phyloP scores from a whole-genome alignment of 2,329 filamentous ascomycete genomes.

The Fusarium xylarioides region DNA sequence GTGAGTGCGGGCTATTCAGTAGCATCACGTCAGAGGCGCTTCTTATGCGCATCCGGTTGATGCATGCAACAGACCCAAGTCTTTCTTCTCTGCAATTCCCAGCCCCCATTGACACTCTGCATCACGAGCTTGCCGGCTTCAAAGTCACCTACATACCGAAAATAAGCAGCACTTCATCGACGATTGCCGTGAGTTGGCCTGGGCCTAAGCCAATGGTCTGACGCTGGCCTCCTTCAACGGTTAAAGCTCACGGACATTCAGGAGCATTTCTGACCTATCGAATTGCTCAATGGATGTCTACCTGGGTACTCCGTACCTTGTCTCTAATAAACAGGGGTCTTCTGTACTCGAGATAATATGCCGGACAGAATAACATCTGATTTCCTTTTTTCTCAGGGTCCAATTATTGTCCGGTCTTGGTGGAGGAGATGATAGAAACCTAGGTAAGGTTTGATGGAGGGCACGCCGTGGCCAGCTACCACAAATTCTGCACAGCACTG shows the following conservation, averaged over 20 bases:
- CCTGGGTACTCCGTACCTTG: background rate
- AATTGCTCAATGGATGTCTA: conserved; percentile 7
- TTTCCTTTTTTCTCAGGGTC: conserved; percentile 13
- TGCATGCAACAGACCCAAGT: conserved; percentile 25
- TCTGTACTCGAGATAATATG: conserved; percentile 9
- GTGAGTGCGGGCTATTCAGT: conserved; percentile 1
- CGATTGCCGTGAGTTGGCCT: conserved; percentile 11
- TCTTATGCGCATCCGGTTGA: conserved; percentile 27
- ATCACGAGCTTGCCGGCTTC: conserved; percentile 30
- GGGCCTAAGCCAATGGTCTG: conserved; percentile 1
- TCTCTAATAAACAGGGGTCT: conserved; percentile 19
- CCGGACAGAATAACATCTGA: background rate
- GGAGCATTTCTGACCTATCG: conserved; percentile 17
- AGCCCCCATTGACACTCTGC: conserved; percentile 27
- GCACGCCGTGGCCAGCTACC: background rate
- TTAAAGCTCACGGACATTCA: conserved; percentile 7
- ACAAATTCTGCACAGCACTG: background rate
- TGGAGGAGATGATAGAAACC: background rate
- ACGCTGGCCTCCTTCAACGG: conserved; percentile 11
- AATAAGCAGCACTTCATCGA: conserved; percentile 28
- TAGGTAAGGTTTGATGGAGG: background rate
- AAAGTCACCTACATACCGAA: background rate
- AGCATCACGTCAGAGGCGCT: conserved; percentile 33
- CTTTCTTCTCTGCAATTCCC: conserved; percentile 13
- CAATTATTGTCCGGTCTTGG: background rate